Evolutionary conservation across 2,329 filamentous ascomycete species (phyloP), one percentile per base, ranked within the genome.

Genomic region (Aspergillus sp.): DNA sequence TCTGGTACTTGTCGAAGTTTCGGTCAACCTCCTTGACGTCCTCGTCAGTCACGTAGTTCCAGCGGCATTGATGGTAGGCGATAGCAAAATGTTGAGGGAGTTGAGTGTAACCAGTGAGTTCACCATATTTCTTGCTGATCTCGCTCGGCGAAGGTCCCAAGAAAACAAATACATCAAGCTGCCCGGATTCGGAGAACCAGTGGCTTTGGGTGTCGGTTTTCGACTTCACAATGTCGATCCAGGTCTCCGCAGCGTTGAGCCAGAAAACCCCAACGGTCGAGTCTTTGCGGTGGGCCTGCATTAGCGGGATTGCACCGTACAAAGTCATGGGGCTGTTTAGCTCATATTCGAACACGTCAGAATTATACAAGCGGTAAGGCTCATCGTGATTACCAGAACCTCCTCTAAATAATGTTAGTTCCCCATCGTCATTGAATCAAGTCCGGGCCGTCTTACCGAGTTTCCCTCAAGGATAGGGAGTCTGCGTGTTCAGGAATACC

Each of bases 21-120:
- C 90, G 87, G 72, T 98, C 93, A 42, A 99, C 93, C 68, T 98
- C 93, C 74, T 90, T 96, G 57, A 99, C 93, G 75, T 99, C 95
- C 63, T 97, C 92, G 67, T 97, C 93, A 1, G 91, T 96, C 56
- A 97, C 88, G 72, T 99, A 99, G 78, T 99, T 99, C 95, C 95
- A 99, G 66, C 95, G 89, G 74, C 95, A 98, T 74, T 99, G 95
- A 71, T 99, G 95, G 75, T 98, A 97, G 12, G 86, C 95, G 64
- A 99, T 86, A 2, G 93, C 84, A 67, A 97, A 97, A 62, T 95
- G 89, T 68, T 96, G 92, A 2, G 95, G 95, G 75, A 99, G 85
- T 59, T 93, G 88, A 30, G 92, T 95, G 68, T 88, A 93, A 24
- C 95, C 95, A 8, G 95, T 99, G 45, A 99, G 85, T 72, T 96